phyloP scores from a whole-genome alignment of 257 asterid species.

The Ocimum tenuiflorum region DNA sequence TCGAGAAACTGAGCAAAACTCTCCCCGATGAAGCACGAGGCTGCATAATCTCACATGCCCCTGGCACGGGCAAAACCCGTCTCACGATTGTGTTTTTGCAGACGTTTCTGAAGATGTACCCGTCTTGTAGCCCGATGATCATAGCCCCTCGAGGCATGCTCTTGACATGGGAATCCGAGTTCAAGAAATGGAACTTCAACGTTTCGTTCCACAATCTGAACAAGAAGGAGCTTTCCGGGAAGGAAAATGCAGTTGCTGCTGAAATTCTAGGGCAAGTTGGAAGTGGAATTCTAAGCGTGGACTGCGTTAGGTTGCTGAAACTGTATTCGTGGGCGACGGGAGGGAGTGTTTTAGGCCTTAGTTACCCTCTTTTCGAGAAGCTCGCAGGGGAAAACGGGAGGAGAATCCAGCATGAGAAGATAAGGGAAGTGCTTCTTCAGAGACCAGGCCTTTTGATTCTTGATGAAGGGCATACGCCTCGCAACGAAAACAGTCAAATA shows the following conservation, averaged over 20 bases:
- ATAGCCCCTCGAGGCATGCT: slow-evolving; percentile 79
- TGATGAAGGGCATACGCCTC: slow-evolving; percentile 84
- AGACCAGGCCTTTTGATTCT: slow-evolving; percentile 54
- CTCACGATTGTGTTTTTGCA: slow-evolving; percentile 56
- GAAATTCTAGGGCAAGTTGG: slow-evolving; percentile 14
- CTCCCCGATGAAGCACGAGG: slow-evolving; percentile 38
- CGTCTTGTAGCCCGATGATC: slow-evolving; percentile 52
- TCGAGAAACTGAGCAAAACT: slow-evolving; percentile 34
- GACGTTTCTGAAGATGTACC: slow-evolving; percentile 48
- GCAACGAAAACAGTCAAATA: slow-evolving; percentile 50
- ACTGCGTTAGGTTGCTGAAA: slow-evolving; percentile 34
- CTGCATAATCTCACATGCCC: slow-evolving; percentile 89
- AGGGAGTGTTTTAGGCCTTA: slow-evolving; percentile 45
- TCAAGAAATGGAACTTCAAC: slow-evolving; percentile 49
- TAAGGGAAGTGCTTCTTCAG: slow-evolving; percentile 41
- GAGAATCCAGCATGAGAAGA: background rate
- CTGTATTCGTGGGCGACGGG: slow-evolving; percentile 47
- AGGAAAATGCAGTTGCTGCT: slow-evolving; percentile 28
- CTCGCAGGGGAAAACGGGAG: slow-evolving; percentile 30
- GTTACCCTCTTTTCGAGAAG: slow-evolving; percentile 43
- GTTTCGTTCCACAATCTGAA: slow-evolving; percentile 60
- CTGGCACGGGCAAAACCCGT: slow-evolving; percentile 81
- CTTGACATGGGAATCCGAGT: slow-evolving; percentile 59
- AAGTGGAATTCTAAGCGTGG: background rate
- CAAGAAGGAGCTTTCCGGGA: slow-evolving; percentile 28